phyloP scores from a whole-genome alignment of 78 protist genomes.

The Chrysochromulina tobinii region DNA sequence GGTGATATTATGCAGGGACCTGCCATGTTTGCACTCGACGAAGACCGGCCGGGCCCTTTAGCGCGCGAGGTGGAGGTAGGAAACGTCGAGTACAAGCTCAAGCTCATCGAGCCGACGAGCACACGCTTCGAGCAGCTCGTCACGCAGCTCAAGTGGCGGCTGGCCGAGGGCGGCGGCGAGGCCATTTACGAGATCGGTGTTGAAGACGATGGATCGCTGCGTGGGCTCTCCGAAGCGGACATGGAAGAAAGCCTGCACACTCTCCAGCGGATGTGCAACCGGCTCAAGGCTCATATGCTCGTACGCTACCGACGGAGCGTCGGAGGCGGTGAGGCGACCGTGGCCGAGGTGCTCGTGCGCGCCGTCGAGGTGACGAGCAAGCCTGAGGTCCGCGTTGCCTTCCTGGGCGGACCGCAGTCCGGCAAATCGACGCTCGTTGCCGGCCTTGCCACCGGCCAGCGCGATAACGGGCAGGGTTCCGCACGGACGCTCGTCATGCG shows the following conservation, averaged over 20 bases:
- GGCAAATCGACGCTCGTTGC: constrained; percentile 55
- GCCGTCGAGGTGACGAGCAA: constrained; percentile 48
- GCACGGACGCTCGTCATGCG: neutral
- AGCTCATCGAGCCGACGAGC: neutral
- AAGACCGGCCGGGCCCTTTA: too few relatives aligned
- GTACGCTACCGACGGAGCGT: neutral
- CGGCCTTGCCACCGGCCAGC: neutral
- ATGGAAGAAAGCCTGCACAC: constrained; percentile 16
- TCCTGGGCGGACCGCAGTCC: constrained; percentile 81
- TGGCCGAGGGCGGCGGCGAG: constrained; percentile 75
- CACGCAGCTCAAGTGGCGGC: constrained; percentile 68
- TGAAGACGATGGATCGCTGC: constrained; percentile 66
- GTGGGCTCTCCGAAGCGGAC: constrained; percentile 42
- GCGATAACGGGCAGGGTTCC: neutral
- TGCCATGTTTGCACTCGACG: too few relatives aligned
- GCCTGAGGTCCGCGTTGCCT: constrained; percentile 70
- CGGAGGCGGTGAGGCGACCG: neutral
- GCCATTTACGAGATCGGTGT: constrained; percentile 87
- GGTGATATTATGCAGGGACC: too few relatives aligned
- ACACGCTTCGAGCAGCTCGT: constrained; percentile 46
- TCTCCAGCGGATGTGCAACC: constrained; percentile 33
- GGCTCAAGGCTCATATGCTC: neutral
- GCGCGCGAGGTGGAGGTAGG: constrained; percentile 61
- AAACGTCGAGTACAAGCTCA: constrained; percentile 65
- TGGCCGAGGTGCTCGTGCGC: constrained; percentile 73